Evolutionary conservation across 2,329 filamentous ascomycete genomes (phyloP), one percentile per base, ranked within the genome.

Genomic region (Thelonectria blattea): DNA sequence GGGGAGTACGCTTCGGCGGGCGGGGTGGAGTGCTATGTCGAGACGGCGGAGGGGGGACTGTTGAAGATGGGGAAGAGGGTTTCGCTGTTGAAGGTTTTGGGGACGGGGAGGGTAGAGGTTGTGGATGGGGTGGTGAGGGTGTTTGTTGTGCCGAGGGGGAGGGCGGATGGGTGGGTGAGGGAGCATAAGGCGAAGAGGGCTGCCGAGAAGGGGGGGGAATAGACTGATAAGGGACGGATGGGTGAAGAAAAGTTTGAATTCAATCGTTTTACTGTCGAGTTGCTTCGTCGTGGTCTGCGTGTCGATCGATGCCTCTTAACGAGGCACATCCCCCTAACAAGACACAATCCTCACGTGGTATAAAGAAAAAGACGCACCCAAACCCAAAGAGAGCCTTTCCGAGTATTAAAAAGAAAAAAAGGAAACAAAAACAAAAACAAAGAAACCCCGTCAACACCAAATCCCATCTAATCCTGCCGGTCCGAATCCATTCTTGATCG

Each of bases 41-140:
- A 97, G 80, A 98, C 93, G 0, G 78, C 78, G 4, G 80, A 82
- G 0, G 93, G 93, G 0, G 93, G 93, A 0, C 75, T 99, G 69
- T 86, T 97, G 70, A 97, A 96, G 79, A 88, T 93, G 20, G 94
- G 95, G 49, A 93, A 91, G 84, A 95, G 94, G 73, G 83, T 95
- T 65, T 81, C 86, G 18, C 75, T 98, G 67, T 76, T 92, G 52
- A 91, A 92, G 79, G 85, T 94, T 30, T 76, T 98, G 64, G 82
- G 82, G 9, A 86, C 86, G 9, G 92, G 91, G 7, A 93, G 90
- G 71, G 87, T 96, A 7, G 93, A 96, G 78, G 83, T 99, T 10
- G 88, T 96, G 48, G 94, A 99, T 76, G 90, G 92, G 30, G 78
- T 98, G 64, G 85, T 98, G 22, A 88, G 82, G 72, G 87, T 99